Conservation (phyloP, 768 basidiomycete genomes). For the Tulasnella sp. region DNA sequence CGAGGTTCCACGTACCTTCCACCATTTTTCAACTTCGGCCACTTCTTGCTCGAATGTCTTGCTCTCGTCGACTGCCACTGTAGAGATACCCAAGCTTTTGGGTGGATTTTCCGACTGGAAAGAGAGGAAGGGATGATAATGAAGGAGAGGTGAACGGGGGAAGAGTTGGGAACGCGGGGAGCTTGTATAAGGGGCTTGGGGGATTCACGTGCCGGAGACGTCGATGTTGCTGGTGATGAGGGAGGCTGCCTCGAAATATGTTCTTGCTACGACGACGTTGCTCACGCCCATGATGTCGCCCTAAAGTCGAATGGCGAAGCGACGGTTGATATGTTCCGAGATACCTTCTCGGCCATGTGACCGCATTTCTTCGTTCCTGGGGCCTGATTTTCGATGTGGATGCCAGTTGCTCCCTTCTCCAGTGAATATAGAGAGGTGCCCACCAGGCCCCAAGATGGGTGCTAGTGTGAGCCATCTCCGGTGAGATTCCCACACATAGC, state of each 20-base stretch:
- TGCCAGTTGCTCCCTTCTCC: no score
- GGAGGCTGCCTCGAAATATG: constrained; percentile 96
- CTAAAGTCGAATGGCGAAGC: constrained; percentile 94
- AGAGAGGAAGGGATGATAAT: background rate
- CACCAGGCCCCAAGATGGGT: no score
- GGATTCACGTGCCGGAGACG: constrained; percentile 32
- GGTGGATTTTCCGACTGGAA: background rate
- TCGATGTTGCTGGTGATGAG: constrained; percentile 96
- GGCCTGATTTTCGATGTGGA: no score
- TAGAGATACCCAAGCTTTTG: background rate
- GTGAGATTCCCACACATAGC: no score
- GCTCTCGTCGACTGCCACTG: constrained; percentile 37
- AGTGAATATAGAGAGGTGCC: no score
- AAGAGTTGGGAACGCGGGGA: background rate
- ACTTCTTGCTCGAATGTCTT: constrained; percentile 75
- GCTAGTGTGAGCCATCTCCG: no score
- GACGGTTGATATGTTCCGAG: constrained; percentile 95
- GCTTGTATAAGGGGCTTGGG: background rate
- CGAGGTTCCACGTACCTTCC: constrained; percentile 58
- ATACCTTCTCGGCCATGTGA: constrained; percentile 79
- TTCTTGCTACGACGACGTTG: constrained; percentile 88
- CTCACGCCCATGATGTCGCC: constrained; percentile 98
- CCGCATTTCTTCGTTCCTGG: no score
- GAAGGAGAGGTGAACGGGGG: background rate
- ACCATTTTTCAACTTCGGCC: constrained; percentile 82